Base-by-base conservation (phyloP, 1,139 yeast species). In the Suhomyces bribrorum region DNA sequence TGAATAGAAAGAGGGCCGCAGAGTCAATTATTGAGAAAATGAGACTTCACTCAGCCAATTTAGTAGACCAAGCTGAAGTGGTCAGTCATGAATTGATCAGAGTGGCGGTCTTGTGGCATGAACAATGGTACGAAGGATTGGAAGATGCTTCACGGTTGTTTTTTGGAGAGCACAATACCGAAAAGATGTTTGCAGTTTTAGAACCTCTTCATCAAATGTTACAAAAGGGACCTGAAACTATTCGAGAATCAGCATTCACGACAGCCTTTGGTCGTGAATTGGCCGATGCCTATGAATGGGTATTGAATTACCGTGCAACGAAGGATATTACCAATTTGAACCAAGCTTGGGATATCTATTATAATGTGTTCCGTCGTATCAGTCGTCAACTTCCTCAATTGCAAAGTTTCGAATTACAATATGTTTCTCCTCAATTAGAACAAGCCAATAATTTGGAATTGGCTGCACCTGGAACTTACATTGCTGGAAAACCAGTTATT, bases 321-420 rank as follows among this genome's bases (percentile, higher is more conserved):
- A 85, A 83, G 43, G 98, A 94, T 56, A 77, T 84, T 32, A 84
- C 95, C 17, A 90, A 89, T 52, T 67, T 94, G 59, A 90, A 90
- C 54, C 97, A 90, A 60, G 97, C 97, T 0, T 92, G 98, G 98
- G 97, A 92, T 61, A 83, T 90, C 17, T 92, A 92, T 57, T 90
- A 90, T 59, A 86, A 86, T 49, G 96, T 92, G 3, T 92, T 92
- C 77, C 78, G 96, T 50, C 79, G 96, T 45, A 88, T 94, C 42
- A 82, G 89, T 47, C 77, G 95, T 45, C 96, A 89, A 59, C 66
- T 94, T 31, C 96, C 96, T 1, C 96, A 87, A 56, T 66, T 90
- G 32, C 89, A 86, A 45, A 82, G 88, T 18, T 72, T 92, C 45
- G 98, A 94, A 50, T 68, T 92, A 44, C 96, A 89, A 60, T 92